These are phyloP conservation scores for Gentiana macrophylla DNA, from an alignment of 257 asterid genomes.

Conservation along the genomic window DNA sequence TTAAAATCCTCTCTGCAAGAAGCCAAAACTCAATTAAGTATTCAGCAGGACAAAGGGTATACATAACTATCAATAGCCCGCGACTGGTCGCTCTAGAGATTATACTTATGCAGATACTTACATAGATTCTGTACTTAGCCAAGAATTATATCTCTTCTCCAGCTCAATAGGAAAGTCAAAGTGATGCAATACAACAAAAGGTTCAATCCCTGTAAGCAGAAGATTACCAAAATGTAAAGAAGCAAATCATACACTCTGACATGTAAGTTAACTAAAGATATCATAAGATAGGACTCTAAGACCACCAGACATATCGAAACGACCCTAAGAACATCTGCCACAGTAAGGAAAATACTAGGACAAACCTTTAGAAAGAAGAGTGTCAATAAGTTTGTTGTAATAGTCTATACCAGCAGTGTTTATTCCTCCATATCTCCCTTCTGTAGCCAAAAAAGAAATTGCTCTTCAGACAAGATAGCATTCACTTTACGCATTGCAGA, in stretches of 20 bases:
- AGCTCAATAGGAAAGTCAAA: conserved; percentile 15
- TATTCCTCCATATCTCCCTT: conserved; percentile 43
- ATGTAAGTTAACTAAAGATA: too few relatives aligned
- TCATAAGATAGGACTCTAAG: too few relatives aligned
- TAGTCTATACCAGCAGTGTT: conserved; percentile 18
- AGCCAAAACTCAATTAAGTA: too few relatives aligned
- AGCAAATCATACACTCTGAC: too few relatives aligned
- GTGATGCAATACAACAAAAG: conserved; percentile 10
- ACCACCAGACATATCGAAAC: neutral
- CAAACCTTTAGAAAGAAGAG: conserved; percentile 15
- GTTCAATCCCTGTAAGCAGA: conserved; percentile 7
- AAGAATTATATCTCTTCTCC: conserved; percentile 6
- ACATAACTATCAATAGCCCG: neutral
- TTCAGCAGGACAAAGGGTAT: neutral
- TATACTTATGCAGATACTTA: conserved; percentile 14
- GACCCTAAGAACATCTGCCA: conserved; percentile 10
- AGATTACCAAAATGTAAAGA: neutral
- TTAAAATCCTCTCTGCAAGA: conserved; percentile 46
- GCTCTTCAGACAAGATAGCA: neutral
- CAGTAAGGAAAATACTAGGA: too few relatives aligned
- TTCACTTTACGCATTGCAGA: neutral
- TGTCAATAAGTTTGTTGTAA: conserved; percentile 34
- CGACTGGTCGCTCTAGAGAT: neutral
- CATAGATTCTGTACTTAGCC: conserved; percentile 14
- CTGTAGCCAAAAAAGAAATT: conserved; percentile 16